Percentiles rank a stretch among this genome's conserved stretches.
These are phyloP conservation scores for Mycosarcoma mackinlayi DNA, from an alignment of 1,284 basidiomycete genomes.

Conservation along the genomic window DNA sequence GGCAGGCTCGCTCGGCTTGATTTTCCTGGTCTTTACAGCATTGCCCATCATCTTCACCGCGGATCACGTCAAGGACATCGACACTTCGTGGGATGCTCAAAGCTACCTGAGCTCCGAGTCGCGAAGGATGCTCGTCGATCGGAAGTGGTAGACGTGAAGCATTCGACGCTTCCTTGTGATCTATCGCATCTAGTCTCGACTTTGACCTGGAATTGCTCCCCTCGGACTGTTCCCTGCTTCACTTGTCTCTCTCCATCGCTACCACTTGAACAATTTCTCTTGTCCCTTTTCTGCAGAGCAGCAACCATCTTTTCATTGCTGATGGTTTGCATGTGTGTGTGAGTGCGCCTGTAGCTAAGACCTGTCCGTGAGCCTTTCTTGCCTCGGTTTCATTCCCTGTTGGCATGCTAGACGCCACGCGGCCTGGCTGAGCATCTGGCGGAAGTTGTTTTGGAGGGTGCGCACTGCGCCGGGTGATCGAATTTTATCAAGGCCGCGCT, in stretches of 20 bases:
- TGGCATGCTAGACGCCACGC: too few species aligned
- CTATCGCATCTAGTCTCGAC: background rate
- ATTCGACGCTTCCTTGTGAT: too few species aligned
- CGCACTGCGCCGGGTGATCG: constrained; percentile 31
- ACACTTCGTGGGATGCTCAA: constrained; percentile 39
- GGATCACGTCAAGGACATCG: constrained; percentile 42
- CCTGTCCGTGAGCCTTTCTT: too few species aligned
- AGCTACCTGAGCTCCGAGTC: constrained; percentile 49
- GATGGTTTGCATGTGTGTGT: background rate
- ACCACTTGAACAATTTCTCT: constrained; percentile 17
- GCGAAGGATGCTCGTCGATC: constrained; percentile 45
- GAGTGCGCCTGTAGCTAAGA: too few species aligned
- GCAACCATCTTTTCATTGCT: background rate
- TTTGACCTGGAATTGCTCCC: background rate
- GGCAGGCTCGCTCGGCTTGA: constrained; percentile 44
- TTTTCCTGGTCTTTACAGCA: constrained; percentile 50
- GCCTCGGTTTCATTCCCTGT: too few species aligned
- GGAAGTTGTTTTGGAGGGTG: background rate
- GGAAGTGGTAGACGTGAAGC: constrained; percentile 34
- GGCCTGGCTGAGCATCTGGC: too few species aligned
- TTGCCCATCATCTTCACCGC: constrained; percentile 61
- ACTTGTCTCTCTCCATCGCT: constrained; percentile 10
- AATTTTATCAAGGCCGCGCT: too few species aligned
- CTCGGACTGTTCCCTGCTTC: background rate
- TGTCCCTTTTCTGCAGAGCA: background rate